These are phyloP conservation scores for Cryptosporidium baileyi DNA, from an alignment of 169 alveolate genomes.

Conservation along the genomic window DNA sequence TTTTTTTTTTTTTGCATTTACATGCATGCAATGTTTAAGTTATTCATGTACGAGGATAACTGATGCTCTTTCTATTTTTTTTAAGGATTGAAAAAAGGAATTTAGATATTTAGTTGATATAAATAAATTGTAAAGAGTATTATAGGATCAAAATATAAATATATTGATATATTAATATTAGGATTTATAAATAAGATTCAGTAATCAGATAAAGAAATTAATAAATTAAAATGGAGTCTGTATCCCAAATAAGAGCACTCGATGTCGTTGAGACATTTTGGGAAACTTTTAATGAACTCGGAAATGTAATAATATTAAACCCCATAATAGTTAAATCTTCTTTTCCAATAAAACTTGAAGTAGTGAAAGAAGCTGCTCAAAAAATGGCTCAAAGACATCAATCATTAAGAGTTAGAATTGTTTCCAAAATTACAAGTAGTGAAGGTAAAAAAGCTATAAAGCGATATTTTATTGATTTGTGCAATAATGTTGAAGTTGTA, in stretches of 20 bases:
- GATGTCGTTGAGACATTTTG: constrained; percentile 69
- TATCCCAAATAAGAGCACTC: constrained; percentile 14
- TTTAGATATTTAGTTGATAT: too few species aligned
- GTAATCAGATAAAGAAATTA: too few species aligned
- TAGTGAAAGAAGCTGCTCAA: constrained; percentile 71
- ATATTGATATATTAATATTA: too few species aligned
- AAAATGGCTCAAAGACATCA: constrained; percentile 72
- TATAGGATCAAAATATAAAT: too few species aligned
- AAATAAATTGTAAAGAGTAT: too few species aligned
- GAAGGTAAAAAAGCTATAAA: constrained; percentile 15
- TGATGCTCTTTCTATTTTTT: too few species aligned
- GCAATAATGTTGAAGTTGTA: constrained; percentile 23
- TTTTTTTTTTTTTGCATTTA: too few species aligned
- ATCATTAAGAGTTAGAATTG: constrained; percentile 69
- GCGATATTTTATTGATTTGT: constrained; percentile 54
- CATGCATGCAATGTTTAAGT: too few species aligned
- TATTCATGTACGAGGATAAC: too few species aligned
- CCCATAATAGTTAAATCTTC: constrained; percentile 72
- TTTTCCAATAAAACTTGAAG: constrained; percentile 70
- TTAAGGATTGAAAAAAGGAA: too few species aligned
- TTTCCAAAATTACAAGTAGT: constrained; percentile 4
- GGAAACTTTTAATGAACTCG: constrained; percentile 62
- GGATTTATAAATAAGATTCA: too few species aligned
- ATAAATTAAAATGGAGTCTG: not conserved
- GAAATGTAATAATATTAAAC: constrained; percentile 72